Conservation (phyloP, 2,329 filamentous ascomycete species). For the Pseudocercospora cruenta region DNA sequence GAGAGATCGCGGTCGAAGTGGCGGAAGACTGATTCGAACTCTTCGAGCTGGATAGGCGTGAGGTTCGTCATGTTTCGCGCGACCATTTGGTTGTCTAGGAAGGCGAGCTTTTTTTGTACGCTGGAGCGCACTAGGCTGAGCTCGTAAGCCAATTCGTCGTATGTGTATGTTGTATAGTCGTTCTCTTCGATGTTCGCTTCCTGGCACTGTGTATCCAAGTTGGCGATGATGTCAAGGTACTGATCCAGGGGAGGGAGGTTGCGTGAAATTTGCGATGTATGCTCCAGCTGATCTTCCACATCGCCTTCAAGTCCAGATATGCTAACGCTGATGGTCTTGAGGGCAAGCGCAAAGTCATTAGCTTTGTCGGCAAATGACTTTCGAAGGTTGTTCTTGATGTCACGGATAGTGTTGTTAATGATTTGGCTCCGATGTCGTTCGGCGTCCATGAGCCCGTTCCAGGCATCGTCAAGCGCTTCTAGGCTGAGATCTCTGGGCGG, state of each 20-base stretch:
- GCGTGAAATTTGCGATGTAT: slow-evolving; percentile 81
- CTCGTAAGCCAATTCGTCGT: slow-evolving; percentile 95
- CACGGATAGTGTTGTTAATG: slow-evolving; percentile 97
- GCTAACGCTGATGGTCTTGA: slow-evolving; percentile 92
- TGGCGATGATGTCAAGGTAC: slow-evolving; percentile 84
- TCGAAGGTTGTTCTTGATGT: slow-evolving; percentile 95
- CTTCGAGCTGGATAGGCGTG: slow-evolving; percentile 95
- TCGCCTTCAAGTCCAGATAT: slow-evolving; percentile 98
- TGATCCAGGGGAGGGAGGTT: slow-evolving; percentile 87
- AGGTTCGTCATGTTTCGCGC: slow-evolving; percentile 98
- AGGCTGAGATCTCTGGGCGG: slow-evolving; percentile 82
- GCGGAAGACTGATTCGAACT: slow-evolving; percentile 97
- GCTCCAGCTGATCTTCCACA: slow-evolving; percentile 88
- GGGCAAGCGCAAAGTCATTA: slow-evolving; percentile 92
- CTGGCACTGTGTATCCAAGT: slow-evolving; percentile 82
- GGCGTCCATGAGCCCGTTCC: slow-evolving; percentile 75
- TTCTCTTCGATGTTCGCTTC: slow-evolving; percentile 99
- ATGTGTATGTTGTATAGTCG: slow-evolving; percentile 98
- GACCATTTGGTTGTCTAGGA: slow-evolving; percentile 98
- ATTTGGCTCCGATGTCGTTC: slow-evolving; percentile 88
- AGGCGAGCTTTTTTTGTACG: slow-evolving; percentile 93
- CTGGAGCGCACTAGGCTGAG: slow-evolving; percentile 86
- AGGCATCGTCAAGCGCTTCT: slow-evolving; percentile 80
- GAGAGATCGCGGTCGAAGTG: slow-evolving; percentile 94
- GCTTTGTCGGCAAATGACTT: slow-evolving; percentile 96